A percentile compares a stretch with the other conserved stretches of the same genome.
Conservation (phyloP, 2,329 filamentous ascomycete genomes). For the Cladorrhinum sp. region DNA sequence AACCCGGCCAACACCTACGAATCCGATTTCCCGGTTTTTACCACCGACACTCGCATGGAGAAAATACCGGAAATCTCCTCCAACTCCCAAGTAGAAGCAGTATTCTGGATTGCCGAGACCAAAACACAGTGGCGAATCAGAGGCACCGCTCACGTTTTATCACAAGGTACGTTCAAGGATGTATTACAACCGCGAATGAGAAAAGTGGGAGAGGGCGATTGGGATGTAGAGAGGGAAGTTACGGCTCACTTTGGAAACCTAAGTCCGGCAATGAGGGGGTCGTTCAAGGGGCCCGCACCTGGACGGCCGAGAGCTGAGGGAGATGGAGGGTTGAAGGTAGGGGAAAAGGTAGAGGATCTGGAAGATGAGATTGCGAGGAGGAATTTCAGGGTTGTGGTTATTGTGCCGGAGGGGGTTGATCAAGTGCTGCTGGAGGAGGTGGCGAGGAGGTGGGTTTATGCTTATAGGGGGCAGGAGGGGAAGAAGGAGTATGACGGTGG, state of each 20-base stretch:
- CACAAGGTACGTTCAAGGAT: slow-evolving; percentile 49
- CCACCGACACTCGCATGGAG: slow-evolving; percentile 83
- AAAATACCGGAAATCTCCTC: slow-evolving; percentile 68
- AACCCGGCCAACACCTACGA: slow-evolving; percentile 67
- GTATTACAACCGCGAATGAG: slow-evolving; percentile 52
- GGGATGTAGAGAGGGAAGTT: slow-evolving; percentile 78
- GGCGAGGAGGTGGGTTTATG: slow-evolving; percentile 65
- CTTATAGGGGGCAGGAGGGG: slow-evolving; percentile 45
- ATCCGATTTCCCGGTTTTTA: slow-evolving; percentile 77
- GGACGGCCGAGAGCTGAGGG: slow-evolving; percentile 56
- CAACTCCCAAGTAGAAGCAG: slow-evolving; percentile 68
- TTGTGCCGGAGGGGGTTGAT: slow-evolving; percentile 76
- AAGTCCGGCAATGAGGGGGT: slow-evolving; percentile 73
- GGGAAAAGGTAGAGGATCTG: slow-evolving; percentile 65
- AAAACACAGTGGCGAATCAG: slow-evolving; percentile 82
- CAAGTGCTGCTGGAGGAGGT: slow-evolving; percentile 67
- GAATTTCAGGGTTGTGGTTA: slow-evolving; percentile 81
- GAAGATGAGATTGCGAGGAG: slow-evolving; percentile 66
- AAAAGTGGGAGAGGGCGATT: slow-evolving; percentile 48
- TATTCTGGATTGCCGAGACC: slow-evolving; percentile 72
- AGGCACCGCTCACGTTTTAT: slow-evolving; percentile 70
- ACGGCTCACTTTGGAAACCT: slow-evolving; percentile 89
- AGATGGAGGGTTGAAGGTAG: slow-evolving; percentile 38
- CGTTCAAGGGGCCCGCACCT: slow-evolving; percentile 69
- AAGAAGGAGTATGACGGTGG: slow-evolving; percentile 31